Evolutionary conservation across 2,329 filamentous ascomycete species (phyloP).

Genomic region (Trichophyton mentagrophytes): DNA sequence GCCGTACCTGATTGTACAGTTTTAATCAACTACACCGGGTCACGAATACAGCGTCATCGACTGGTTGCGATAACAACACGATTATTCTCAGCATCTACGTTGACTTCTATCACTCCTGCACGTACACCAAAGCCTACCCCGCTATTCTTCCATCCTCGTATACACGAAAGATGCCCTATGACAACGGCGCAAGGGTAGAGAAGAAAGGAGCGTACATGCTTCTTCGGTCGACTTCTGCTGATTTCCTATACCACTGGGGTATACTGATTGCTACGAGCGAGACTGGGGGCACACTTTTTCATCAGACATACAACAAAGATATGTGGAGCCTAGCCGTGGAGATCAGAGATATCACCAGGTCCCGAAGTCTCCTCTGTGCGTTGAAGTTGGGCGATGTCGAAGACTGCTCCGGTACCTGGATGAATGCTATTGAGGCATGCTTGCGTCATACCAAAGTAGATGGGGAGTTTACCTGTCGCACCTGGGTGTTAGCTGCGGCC

Average conservation of each 20-base stretch:
- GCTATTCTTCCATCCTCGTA: no score
- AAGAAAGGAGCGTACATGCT: conserved; percentile 12
- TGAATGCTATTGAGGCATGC: conserved; percentile 10
- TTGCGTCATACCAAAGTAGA: conserved; percentile 8
- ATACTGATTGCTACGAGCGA: conserved; percentile 11
- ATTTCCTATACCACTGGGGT: conserved; percentile 11
- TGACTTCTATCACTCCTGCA: no score
- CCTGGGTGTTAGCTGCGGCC: conserved; percentile 11
- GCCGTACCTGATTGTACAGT: no score
- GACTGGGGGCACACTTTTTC: conserved; percentile 8
- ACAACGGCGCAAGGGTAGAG: conserved; percentile 8
- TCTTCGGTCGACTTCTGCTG: background rate
- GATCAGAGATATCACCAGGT: conserved; percentile 6
- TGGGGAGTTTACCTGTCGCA: conserved; percentile 10
- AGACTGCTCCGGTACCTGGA: conserved; percentile 11
- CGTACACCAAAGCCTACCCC: no score
- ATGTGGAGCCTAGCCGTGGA: conserved; percentile 4
- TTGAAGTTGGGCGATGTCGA: conserved; percentile 13
- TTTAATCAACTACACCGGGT: no score
- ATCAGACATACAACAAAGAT: conserved; percentile 5
- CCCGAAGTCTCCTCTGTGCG: conserved; percentile 8
- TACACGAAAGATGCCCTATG: background rate
- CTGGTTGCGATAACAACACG: no score
- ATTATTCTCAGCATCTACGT: no score
- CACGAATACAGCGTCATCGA: no score